phyloP scores from a whole-genome alignment of 2,329 filamentous ascomycete species.

The Lecanoromycetidae sp. region DNA sequence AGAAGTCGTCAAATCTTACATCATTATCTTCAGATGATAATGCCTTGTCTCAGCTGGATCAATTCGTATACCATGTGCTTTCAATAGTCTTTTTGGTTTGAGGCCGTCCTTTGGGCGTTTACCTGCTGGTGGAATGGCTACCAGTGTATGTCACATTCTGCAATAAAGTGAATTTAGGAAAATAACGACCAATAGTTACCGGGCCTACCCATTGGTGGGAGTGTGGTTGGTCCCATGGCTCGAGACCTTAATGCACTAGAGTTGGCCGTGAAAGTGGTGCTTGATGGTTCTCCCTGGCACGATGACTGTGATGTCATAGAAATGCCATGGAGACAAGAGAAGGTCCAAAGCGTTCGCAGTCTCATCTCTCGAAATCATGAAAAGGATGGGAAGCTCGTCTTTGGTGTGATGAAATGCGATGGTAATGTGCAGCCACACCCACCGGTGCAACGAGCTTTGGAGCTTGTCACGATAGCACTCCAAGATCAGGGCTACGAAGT shows the following conservation, averaged over 20 bases:
- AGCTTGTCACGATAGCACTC: neutral
- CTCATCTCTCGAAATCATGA: neutral
- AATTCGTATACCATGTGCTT: neutral
- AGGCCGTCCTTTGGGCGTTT: neutral
- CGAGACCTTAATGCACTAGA: neutral
- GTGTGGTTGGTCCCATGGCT: neutral
- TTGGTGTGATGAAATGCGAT: neutral
- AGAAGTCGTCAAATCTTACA: neutral
- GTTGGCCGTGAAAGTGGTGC: neutral
- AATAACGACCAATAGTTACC: neutral
- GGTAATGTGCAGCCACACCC: neutral
- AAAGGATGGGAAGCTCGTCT: neutral
- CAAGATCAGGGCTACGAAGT: neutral
- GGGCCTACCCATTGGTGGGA: neutral
- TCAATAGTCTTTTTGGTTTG: neutral
- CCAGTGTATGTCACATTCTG: neutral
- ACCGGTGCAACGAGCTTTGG: neutral
- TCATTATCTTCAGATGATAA: neutral
- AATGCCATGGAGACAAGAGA: neutral
- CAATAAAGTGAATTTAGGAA: neutral
- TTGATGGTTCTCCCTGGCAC: neutral
- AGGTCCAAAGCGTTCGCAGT: neutral
- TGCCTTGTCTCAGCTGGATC: neutral
- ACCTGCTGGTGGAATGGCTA: neutral
- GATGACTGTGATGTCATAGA: neutral